Percentiles rank a stretch among this genome's conserved stretches.
phyloP scores from a whole-genome alignment of 225 moss, liverwort and hornwort genomes.

The Polytrichum formosum region DNA sequence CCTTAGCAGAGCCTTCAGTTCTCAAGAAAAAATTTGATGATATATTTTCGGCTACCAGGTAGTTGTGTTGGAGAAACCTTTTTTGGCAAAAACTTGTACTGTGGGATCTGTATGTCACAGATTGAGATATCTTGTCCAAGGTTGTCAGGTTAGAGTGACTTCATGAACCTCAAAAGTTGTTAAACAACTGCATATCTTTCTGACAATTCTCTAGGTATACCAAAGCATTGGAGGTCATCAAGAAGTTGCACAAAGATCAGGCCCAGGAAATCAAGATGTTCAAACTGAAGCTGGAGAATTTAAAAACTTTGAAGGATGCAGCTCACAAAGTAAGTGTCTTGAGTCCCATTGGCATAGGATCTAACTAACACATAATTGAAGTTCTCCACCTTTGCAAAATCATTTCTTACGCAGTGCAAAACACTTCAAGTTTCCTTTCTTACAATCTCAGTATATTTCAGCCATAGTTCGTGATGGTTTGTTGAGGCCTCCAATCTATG shows the following conservation, averaged over 20 bases:
- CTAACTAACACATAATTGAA: too few relatives aligned
- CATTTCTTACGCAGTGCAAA: too few relatives aligned
- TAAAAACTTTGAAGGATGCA: slow-evolving; percentile 89
- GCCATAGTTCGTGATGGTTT: too few relatives aligned
- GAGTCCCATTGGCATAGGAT: too few relatives aligned
- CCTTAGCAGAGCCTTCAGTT: slow-evolving; percentile 81
- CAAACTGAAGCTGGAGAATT: slow-evolving; percentile 90
- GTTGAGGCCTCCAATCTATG: too few relatives aligned
- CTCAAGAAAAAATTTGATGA: slow-evolving; percentile 99
- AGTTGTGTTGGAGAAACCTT: background rate
- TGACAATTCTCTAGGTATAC: slow-evolving; percentile 64
- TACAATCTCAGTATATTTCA: too few relatives aligned
- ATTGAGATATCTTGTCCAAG: background rate
- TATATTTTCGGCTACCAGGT: slow-evolving; percentile 99
- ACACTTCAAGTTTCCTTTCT: too few relatives aligned
- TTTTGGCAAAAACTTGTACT: background rate
- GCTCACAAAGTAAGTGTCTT: slow-evolving; percentile 68
- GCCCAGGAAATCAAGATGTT: slow-evolving; percentile 94
- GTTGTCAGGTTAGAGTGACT: too few relatives aligned
- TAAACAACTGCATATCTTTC: background rate
- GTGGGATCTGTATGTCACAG: background rate
- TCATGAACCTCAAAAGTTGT: too few relatives aligned
- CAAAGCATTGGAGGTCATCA: slow-evolving; percentile 92
- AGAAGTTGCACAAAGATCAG: slow-evolving; percentile 97
- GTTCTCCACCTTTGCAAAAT: too few relatives aligned